Percentiles rank a stretch among this genome's conserved stretches.
Conservation (phyloP, 805 yeast species). For the Maudiozyma barnettii region DNA sequence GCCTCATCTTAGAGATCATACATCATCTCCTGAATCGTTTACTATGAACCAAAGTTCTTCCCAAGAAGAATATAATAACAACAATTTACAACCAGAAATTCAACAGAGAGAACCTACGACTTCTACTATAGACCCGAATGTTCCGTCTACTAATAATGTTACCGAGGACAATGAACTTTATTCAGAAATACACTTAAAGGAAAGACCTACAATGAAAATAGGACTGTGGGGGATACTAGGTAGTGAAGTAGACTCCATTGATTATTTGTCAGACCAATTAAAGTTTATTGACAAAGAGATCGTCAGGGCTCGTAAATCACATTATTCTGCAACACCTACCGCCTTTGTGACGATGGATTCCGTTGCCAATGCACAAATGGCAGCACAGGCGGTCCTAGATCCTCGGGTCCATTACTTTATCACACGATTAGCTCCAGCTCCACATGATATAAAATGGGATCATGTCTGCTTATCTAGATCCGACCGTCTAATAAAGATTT, state of each 20-base stretch:
- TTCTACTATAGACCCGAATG: too few species aligned
- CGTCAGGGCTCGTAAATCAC: slow-evolving; percentile 48
- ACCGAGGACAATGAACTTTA: slow-evolving; percentile 17
- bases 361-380: slow-evolving; percentile 92
- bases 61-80: neutral
- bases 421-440: slow-evolving; percentile 86
- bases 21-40: slow-evolving; percentile 19
- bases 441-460: slow-evolving; percentile 90
- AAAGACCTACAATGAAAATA: slow-evolving; percentile 53
- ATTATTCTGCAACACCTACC: slow-evolving; percentile 75
- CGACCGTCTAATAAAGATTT: slow-evolving; percentile 53
- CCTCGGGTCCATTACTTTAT: slow-evolving; percentile 79
- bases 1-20: slow-evolving; percentile 16
- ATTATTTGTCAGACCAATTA: slow-evolving; percentile 59
- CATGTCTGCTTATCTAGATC: slow-evolving; percentile 72
- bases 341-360: slow-evolving; percentile 94
- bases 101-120: too few species aligned
- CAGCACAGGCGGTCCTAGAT: slow-evolving; percentile 90
- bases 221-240: slow-evolving; percentile 62
- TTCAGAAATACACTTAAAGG: slow-evolving; percentile 24
- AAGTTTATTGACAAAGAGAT: slow-evolving; percentile 66
- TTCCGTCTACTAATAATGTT: neutral
- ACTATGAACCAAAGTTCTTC: slow-evolving; percentile 5
- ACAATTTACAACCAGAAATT: neutral
- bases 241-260: slow-evolving; percentile 68